Base-by-base conservation (phyloP, 106 monocot species). In the Dendrobium huoshanense region DNA sequence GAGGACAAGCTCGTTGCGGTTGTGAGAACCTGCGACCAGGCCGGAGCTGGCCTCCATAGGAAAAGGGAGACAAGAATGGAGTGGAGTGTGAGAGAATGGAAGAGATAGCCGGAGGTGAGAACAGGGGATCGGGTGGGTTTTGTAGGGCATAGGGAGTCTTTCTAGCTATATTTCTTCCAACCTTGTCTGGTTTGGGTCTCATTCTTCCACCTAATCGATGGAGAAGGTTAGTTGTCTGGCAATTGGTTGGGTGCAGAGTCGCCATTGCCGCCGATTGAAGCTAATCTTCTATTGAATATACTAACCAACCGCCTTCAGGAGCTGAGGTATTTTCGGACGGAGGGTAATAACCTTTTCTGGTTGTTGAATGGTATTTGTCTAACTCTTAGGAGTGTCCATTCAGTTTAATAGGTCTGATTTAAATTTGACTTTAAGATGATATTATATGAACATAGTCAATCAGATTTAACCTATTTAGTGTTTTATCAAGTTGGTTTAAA, bases 1-100 rank as follows among this genome's bases (percentile, higher is more conserved):
- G 79, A 93, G 89, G 16, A 98, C 95, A 40, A 98, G 95, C 80
- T 98, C 98, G 41, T 98, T 98, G 29, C 98, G 89, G 88, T 92
- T 88, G 85, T 98, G 98, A 44, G 98, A 98, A 3, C 98, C 91
- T 11, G 97, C 94, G 67, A 98, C 98, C 67, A 98, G 67, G 29
- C 98, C 98, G 10, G 98, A 80, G 77, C 91, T 89, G 9, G 98
- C 98, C 82, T 98, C 98, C 98, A 98, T 97, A 17, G 55, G 56
- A 4, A 54, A 72, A 68, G 77, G 37, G 40, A 72, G 10, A 40
- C 15, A 72, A 24, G 15, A 58, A 49, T 17, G 64, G 51, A 22
- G 64, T 22, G 64, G 64, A 65, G 22, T 24, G 9, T 48, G 42
- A 25, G 78, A 33, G 78, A 48, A 31, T 24, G 77, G 41, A 37